These are phyloP conservation scores for Yamadazyma songkhlaensis DNA, from an alignment of 1,139 yeast genomes.

Conservation along the genomic window DNA sequence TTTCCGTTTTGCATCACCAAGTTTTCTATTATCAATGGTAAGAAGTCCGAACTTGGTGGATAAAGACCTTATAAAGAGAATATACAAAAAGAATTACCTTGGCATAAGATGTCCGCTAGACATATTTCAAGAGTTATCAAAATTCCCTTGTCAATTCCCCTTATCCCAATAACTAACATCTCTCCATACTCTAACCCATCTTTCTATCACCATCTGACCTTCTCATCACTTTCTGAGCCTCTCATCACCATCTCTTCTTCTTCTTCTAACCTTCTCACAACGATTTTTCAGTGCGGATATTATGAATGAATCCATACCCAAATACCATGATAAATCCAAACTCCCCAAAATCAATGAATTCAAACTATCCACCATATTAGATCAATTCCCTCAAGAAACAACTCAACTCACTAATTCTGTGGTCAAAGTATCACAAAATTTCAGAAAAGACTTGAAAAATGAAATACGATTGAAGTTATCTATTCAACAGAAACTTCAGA, in stretches of 20 bases:
- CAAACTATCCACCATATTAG: slow-evolving; percentile 34
- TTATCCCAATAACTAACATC: too few species aligned
- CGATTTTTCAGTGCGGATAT: neutral
- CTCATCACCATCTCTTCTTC: neutral
- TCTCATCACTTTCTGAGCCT: neutral
- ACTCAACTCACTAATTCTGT: slow-evolving; percentile 33
- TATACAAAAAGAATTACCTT: too few species aligned
- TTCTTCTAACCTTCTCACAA: neutral
- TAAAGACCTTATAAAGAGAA: too few species aligned
- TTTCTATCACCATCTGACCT: too few species aligned
- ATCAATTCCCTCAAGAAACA: slow-evolving; percentile 28
- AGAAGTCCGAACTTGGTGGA: too few species aligned
- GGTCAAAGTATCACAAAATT: slow-evolving; percentile 31
- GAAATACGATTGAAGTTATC: slow-evolving; percentile 35
- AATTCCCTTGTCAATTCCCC: too few species aligned
- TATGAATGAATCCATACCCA: slow-evolving; percentile 1
- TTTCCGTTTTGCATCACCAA: too few species aligned
- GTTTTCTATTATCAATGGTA: too few species aligned
- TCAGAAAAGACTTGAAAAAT: slow-evolving; percentile 39
- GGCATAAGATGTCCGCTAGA: too few species aligned
- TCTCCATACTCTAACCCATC: too few species aligned
- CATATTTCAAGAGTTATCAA: too few species aligned
- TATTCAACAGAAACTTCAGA: slow-evolving; percentile 37
- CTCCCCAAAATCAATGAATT: slow-evolving; percentile 40
- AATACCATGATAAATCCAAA: neutral